Percentiles rank a stretch among this genome's conserved stretches.
phyloP scores from a whole-genome alignment of 2,329 filamentous ascomycete species.

The Claviceps digitariae region DNA sequence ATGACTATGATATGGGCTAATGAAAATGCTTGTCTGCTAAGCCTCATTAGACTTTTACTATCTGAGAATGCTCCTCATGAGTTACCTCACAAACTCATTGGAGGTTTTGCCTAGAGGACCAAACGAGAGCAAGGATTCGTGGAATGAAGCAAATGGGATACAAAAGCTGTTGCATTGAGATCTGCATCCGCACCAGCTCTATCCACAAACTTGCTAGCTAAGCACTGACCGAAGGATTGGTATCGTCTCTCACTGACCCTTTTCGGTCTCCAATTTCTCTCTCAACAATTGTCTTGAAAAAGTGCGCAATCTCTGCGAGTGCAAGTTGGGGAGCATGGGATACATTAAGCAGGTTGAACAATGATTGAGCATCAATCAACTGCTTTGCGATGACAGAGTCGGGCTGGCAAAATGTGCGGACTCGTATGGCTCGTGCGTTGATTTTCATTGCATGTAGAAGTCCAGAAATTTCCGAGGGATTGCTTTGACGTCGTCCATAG shows the following conservation, averaged over 20 bases:
- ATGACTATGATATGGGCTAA: neutral
- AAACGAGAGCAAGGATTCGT: neutral
- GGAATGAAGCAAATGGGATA: neutral
- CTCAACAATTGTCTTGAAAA: conserved; percentile 40
- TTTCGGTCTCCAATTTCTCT: conserved; percentile 18
- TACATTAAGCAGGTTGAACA: conserved; percentile 36
- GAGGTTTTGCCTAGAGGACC: neutral
- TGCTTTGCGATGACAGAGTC: conserved; percentile 46
- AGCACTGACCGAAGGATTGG: neutral
- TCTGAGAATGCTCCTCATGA: neutral
- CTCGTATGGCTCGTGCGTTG: conserved; percentile 37
- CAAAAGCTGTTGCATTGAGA: neutral
- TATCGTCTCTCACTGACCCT: neutral
- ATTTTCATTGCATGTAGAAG: conserved; percentile 38
- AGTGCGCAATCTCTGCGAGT: conserved; percentile 36
- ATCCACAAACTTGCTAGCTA: neutral
- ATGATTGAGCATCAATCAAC: conserved; percentile 36
- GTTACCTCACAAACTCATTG: neutral
- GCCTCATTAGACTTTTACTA: neutral
- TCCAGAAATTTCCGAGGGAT: conserved; percentile 28
- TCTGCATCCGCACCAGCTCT: neutral
- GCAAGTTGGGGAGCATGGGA: conserved; percentile 29
- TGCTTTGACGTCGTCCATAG: conserved; percentile 32
- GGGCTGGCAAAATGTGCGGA: conserved; percentile 44
- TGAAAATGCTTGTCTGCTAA: neutral